Conservation (phyloP, 768 basidiomycete genomes). For the Ephemerocybe angulata region DNA sequence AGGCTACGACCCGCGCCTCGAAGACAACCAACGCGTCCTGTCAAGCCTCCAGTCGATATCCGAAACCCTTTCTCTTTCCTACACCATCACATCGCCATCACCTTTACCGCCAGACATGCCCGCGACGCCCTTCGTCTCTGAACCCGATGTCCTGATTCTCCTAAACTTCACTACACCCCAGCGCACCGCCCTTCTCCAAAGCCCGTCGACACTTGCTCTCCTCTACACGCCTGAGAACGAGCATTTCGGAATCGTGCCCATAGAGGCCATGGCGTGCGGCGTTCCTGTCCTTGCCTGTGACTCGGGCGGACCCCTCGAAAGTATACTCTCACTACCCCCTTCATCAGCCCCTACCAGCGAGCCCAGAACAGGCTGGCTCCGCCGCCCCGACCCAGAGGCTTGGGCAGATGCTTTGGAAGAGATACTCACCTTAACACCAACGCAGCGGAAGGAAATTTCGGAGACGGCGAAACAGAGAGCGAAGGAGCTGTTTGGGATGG, state of each 20-base stretch:
- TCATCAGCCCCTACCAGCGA: constrained; percentile 35
- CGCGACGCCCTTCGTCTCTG: constrained; percentile 37
- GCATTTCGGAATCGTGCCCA: constrained; percentile 95
- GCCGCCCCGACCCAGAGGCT: constrained; percentile 50
- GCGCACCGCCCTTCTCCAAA: constrained; percentile 74
- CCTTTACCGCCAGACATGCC: constrained; percentile 32
- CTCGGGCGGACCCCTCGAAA: constrained; percentile 89
- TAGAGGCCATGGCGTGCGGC: constrained; percentile 92
- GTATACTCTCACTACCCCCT: constrained; percentile 19
- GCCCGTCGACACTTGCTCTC: constrained; percentile 63
- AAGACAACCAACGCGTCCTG: constrained; percentile 79
- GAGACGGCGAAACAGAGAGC: constrained; percentile 60
- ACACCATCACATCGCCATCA: constrained; percentile 50
- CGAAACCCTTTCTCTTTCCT: constrained; percentile 52
- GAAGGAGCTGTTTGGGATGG: constrained; percentile 65
- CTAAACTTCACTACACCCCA: constrained; percentile 87
- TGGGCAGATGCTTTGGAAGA: constrained; percentile 72
- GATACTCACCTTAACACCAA: constrained; percentile 44
- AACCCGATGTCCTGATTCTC: constrained; percentile 78
- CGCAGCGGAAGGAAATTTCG: constrained; percentile 47
- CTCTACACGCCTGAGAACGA: constrained; percentile 95
- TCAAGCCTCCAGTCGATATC: constrained; percentile 56
- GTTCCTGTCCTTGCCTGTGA: constrained; percentile 86
- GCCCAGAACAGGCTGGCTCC: constrained; percentile 71
- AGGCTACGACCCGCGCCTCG: constrained; percentile 84